Base-by-base conservation (phyloP, 306 rosid genomes). In the Sechiopsis laciniata region DNA sequence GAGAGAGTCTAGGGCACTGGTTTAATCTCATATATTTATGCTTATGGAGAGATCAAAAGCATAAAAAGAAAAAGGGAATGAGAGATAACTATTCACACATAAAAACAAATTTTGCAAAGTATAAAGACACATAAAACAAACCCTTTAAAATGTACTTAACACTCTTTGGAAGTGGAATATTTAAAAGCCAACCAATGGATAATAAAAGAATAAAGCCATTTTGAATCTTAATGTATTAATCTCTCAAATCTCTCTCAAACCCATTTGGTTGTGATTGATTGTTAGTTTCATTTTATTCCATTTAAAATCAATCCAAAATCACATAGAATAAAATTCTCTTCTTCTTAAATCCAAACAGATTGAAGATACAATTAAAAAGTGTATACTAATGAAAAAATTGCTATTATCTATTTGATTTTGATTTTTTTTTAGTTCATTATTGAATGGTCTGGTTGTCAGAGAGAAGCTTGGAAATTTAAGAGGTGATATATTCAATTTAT, bases 201-300 rank as follows among this genome's bases (percentile, higher is more conserved):
- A 82, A 82, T 82, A 90, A 83, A 83, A 81, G 91, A 86, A 86
- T 88, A 90, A 90, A 88, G 91, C 20, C 60, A 57, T 76, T 76
- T 84, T 50, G 72, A 78, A 42, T 62, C 50, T 62, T 60, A 32
- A 32, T 62, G 8, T 61, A 16, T 15, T 62, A 3, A 32, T 8
- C 35, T 11, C 32, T 26, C 15, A 24, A 14, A 59, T 6, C 45
- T n/a, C n/a, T n/a, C n/a, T 40, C 10, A 40, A 40, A 35, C 40
- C 45, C 45, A 5, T 37, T 37, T 37, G 45, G 45, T 37, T 37
- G 8, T 37, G 45, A 37, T 37, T 37, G 7, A 37, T 37, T 37
- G 1, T 37, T 37, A 37, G 2, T 37, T 37, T 37, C 7, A 37
- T 37, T 37, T 37, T 37, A 37, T 37, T 37, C 45, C 45, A 37